phyloP scores from a whole-genome alignment of 2,329 filamentous ascomycete genomes.

The Stemphylium beticola region DNA sequence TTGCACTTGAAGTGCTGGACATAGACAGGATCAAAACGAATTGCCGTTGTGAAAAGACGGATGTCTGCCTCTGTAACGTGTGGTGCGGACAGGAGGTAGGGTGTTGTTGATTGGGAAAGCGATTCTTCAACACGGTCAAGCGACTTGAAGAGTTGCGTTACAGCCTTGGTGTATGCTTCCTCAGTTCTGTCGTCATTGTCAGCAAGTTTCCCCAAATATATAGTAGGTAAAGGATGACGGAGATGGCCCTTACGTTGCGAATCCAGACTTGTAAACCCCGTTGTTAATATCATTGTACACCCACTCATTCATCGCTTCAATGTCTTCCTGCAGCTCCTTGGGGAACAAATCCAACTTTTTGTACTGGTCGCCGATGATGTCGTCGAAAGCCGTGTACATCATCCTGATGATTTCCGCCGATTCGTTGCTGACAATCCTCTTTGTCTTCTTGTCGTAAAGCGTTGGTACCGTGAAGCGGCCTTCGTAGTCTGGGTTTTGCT shows the following conservation, averaged over 20 bases:
- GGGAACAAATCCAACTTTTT: slow-evolving; percentile 55
- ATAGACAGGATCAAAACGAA: slow-evolving; percentile 64
- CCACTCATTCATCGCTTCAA: slow-evolving; percentile 60
- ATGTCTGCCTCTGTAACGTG: slow-evolving; percentile 57
- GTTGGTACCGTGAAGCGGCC: slow-evolving; percentile 89
- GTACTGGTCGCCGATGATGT: slow-evolving; percentile 54
- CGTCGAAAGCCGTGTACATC: slow-evolving; percentile 81
- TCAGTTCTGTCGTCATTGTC: slow-evolving; percentile 43
- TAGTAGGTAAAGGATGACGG: neutral
- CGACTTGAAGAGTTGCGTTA: slow-evolving; percentile 55
- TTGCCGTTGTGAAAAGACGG: slow-evolving; percentile 65
- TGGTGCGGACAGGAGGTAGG: slow-evolving; percentile 55
- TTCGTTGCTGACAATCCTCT: slow-evolving; percentile 88
- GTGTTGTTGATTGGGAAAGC: slow-evolving; percentile 51
- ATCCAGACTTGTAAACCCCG: slow-evolving; percentile 60
- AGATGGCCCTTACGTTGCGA: slow-evolving; percentile 52
- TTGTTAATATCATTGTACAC: slow-evolving; percentile 61
- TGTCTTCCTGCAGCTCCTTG: slow-evolving; percentile 51
- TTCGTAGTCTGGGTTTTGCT: slow-evolving; percentile 71
- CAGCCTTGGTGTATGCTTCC: slow-evolving; percentile 57
- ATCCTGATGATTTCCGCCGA: slow-evolving; percentile 92
- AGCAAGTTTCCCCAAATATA: neutral
- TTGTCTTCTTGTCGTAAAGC: slow-evolving; percentile 77
- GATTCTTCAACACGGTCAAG: slow-evolving; percentile 56
- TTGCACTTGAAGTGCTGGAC: slow-evolving; percentile 77